Percentiles rank a stretch among this genome's conserved stretches.
Evolutionary conservation across 1,139 yeast genomes (phyloP).

Genomic region (Suhomyces choctaworum): DNA sequence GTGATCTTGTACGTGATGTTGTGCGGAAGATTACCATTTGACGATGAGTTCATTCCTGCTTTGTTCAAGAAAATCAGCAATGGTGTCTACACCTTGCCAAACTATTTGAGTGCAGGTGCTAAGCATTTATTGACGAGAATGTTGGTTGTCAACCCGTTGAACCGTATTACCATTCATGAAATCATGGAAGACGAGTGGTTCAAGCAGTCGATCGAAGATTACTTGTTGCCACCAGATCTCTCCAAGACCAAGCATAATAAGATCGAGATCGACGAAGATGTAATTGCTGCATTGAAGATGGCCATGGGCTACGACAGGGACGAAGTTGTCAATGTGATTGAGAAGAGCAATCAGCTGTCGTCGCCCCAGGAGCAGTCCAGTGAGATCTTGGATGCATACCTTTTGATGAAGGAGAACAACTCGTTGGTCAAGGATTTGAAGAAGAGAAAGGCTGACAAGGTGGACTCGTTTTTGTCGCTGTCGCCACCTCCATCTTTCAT

Average conservation of each 20-base stretch:
- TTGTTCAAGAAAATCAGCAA: slow-evolving; percentile 91
- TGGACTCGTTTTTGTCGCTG: slow-evolving; percentile 52
- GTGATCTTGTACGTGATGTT: slow-evolving; percentile 95
- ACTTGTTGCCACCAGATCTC: slow-evolving; percentile 71
- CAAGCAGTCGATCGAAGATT: slow-evolving; percentile 77
- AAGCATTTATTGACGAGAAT: slow-evolving; percentile 81
- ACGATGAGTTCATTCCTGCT: slow-evolving; percentile 96
- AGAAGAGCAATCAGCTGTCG: slow-evolving; percentile 44
- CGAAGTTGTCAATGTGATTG: slow-evolving; percentile 77
- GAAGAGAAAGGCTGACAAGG: slow-evolving; percentile 50
- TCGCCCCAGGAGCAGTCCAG: slow-evolving; percentile 43
- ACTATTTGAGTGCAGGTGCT: slow-evolving; percentile 85
- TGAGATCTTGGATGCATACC: slow-evolving; percentile 91
- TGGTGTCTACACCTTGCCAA: slow-evolving; percentile 93
- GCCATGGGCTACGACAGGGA: slow-evolving; percentile 94
- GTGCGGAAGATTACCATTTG: slow-evolving; percentile 96
- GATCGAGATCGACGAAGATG: slow-evolving; percentile 70
- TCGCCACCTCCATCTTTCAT: slow-evolving; percentile 46
- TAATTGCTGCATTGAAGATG: slow-evolving; percentile 72
- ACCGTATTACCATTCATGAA: slow-evolving; percentile 91
- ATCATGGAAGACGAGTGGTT: slow-evolving; percentile 98
- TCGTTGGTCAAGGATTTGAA: slow-evolving; percentile 65
- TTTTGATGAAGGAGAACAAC: slow-evolving; percentile 82
- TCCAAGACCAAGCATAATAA: slow-evolving; percentile 43
- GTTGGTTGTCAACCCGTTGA: slow-evolving; percentile 95